Conservation (phyloP, 352 stramenopile genomes). For the Phytophthora europaea region DNA sequence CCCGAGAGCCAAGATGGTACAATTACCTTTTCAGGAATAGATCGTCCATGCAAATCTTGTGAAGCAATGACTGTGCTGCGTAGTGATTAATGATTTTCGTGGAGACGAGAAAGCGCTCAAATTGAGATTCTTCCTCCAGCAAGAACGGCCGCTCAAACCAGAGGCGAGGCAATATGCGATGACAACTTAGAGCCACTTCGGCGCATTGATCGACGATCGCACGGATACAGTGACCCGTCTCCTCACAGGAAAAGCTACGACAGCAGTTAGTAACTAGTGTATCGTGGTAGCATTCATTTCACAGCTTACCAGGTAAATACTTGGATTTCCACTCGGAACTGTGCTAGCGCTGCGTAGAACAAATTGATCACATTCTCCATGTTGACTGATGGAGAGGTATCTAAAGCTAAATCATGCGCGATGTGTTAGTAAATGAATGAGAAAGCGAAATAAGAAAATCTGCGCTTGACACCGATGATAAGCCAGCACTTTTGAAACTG, state of each 20-base stretch:
- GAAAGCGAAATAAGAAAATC: not conserved
- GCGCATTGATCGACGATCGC: constrained; percentile 66
- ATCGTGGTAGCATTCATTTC: not conserved
- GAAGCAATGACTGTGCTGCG: constrained; percentile 73
- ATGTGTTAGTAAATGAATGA: constrained; percentile 1
- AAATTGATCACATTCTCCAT: constrained; percentile 33
- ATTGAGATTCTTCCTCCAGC: constrained; percentile 80
- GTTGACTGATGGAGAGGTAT: not conserved
- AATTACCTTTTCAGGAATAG: constrained; percentile 55
- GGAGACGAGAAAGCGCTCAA: constrained; percentile 78
- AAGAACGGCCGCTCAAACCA: constrained; percentile 84
- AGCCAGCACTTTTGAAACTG: constrained; percentile 74
- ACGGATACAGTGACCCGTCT: constrained; percentile 55
- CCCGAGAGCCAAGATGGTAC: not conserved
- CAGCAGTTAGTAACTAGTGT: not conserved
- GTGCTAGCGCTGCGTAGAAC: constrained; percentile 68
- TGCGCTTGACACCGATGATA: constrained; percentile 56
- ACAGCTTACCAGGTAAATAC: constrained; percentile 52
- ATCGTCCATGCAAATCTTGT: constrained; percentile 72
- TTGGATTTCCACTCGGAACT: constrained; percentile 66
- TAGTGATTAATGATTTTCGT: constrained; percentile 71
- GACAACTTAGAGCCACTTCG: constrained; percentile 46
- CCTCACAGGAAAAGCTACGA: constrained; percentile 46
- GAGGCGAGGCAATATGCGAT: constrained; percentile 65
- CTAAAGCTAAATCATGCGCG: constrained; percentile 6